Evolutionary conservation across 2,329 filamentous ascomycete genomes (phyloP), one percentile per base, ranked within the genome.

Genomic region (Microdochium bolleyi): DNA sequence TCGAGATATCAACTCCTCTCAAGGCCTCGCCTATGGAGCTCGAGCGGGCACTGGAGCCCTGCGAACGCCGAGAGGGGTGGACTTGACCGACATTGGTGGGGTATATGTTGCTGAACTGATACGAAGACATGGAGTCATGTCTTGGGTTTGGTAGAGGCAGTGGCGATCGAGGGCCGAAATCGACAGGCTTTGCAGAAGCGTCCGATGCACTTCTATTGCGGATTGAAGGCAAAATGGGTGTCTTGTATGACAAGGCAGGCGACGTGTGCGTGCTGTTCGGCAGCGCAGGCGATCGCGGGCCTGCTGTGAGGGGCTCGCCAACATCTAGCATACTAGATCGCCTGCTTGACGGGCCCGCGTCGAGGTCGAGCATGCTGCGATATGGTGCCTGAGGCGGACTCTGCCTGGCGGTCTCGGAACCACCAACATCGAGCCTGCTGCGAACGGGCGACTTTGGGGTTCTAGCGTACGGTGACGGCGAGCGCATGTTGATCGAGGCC

Each of bases 281-380:
- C 41, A 61, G 61, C 30, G 62, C 63, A 8, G 65, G 54, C 5
- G 60, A 55, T 11, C 50, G 48, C 60, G 55, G 46, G 46, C 52
- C 32, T 54, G 52, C 51, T 50, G 58, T 57, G 21, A 58, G 61
- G 27, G 74, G 67, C 24, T 66, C 66, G 52, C 72, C 71, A 41
- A 77, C 61, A 59, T 78, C 76, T 27, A 82, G 68, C 76, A 81
- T 80, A 60, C 77, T 82, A 60, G 77, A 70, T 32, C 74, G 62
- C 46, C 68, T 70, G 3, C 71, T 68, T 5, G 69, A 59, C 24
- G 70, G 61, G 22, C 69, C 72, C 52, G 70, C 70, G 58, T 75
- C 74, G 57, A 84, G 71, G 60, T 85, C 81, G 53, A 87, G 74
- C 81, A 88, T 84, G 68, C 83, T 88, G 57, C 84, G 77, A 51